Evolutionary conservation across 345 rosid species (phyloP).

Genomic region (Murraya koenigii): DNA sequence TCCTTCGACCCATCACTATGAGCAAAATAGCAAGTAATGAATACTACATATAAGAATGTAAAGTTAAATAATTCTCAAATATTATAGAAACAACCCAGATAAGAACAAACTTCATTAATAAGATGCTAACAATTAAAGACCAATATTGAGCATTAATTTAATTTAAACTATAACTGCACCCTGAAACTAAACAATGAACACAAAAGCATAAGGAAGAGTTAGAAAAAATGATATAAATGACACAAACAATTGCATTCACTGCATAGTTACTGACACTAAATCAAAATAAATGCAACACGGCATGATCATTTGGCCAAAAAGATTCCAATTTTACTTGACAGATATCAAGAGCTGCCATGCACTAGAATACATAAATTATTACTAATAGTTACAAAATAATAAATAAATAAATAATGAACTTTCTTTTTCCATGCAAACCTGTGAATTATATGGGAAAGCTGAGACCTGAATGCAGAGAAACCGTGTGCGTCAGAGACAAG

Average conservation of each 20-base stretch:
- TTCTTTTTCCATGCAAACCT: background rate
- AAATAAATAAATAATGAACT: background rate
- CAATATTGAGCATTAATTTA: background rate
- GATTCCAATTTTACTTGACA: background rate
- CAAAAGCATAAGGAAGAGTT: background rate
- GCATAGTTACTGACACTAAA: background rate
- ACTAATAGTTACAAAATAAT: background rate
- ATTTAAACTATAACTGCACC: background rate
- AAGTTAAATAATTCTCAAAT: background rate
- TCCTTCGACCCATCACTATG: conserved; percentile 81
- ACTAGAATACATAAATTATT: background rate
- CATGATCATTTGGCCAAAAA: background rate
- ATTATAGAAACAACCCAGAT: background rate
- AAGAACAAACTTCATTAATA: background rate
- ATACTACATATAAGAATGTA: background rate
- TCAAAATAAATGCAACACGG: background rate
- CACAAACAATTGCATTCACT: background rate
- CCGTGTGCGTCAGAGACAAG: background rate
- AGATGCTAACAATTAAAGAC: background rate
- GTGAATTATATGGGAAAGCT: background rate
- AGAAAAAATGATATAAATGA: background rate
- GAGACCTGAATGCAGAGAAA: too few relatives aligned
- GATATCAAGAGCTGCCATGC: background rate
- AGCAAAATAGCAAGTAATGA: conserved; percentile 14
- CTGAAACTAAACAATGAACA: background rate